These are phyloP conservation scores for Petasospora rhodanensis DNA, from an alignment of 1,139 yeast genomes.

Conservation along the genomic window DNA sequence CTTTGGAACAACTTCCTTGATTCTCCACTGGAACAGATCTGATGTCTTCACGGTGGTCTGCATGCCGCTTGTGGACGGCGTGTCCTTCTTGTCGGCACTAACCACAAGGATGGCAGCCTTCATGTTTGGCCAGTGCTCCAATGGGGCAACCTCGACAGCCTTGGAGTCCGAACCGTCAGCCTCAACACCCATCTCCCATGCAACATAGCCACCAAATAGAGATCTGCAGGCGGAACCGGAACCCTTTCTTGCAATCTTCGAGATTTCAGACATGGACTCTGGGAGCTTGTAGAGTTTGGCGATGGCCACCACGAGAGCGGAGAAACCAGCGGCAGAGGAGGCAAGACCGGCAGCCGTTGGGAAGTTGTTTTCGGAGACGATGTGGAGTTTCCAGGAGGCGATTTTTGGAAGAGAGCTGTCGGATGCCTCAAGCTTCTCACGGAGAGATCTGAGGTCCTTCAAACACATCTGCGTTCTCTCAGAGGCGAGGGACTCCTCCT, in stretches of 20 bases:
- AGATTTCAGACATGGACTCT: constrained; percentile 74
- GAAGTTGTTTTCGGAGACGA: constrained; percentile 92
- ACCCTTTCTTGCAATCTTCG: constrained; percentile 94
- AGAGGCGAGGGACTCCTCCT: constrained; percentile 57
- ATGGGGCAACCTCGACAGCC: constrained; percentile 87
- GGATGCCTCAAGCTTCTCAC: constrained; percentile 48
- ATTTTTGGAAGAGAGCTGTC: constrained; percentile 55
- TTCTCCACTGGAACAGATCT: constrained; percentile 75
- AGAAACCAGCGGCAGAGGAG: constrained; percentile 97
- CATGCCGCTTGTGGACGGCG: constrained; percentile 95
- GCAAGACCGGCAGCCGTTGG: constrained; percentile 99
- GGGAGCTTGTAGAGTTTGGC: constrained; percentile 81
- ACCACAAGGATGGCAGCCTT: constrained; percentile 91
- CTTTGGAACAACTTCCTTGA: constrained; percentile 75
- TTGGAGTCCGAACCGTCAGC: constrained; percentile 81
- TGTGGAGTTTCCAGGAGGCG: constrained; percentile 63
- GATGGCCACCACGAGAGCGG: constrained; percentile 86
- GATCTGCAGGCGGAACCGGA: constrained; percentile 98
- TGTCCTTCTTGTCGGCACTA: constrained; percentile 88
- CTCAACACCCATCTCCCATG: constrained; percentile 92
- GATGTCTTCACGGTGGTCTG: constrained; percentile 90
- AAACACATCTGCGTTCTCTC: constrained; percentile 80
- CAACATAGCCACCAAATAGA: constrained; percentile 93
- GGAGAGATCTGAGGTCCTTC: constrained; percentile 58
- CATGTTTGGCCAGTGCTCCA: constrained; percentile 87